These are phyloP conservation scores for Prunus yedoensis DNA, from an alignment of 331 rosid genomes.

Conservation along the genomic window DNA sequence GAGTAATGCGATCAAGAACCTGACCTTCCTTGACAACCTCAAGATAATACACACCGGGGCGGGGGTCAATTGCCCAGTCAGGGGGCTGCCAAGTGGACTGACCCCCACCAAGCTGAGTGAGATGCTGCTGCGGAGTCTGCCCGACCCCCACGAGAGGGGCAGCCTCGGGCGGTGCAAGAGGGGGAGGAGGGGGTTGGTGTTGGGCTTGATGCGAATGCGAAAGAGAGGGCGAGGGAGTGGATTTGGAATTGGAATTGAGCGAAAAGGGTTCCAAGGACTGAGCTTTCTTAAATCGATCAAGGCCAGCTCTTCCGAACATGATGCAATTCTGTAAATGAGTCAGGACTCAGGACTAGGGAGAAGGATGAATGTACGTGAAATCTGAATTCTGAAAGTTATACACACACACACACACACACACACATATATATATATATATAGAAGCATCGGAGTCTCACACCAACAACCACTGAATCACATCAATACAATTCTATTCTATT, in stretches of 20 bases:
- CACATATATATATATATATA: too few relatives aligned
- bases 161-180: slow-evolving; percentile 41
- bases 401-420: too few relatives aligned
- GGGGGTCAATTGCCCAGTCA: slow-evolving; percentile 95
- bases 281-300: slow-evolving; percentile 94
- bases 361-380: neutral
- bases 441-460: too few relatives aligned
- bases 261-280: slow-evolving; percentile 87
- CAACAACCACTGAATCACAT: too few relatives aligned
- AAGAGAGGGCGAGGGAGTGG: slow-evolving; percentile 6
- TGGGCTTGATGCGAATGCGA: slow-evolving; percentile 37
- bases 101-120: slow-evolving; percentile 81
- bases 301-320: slow-evolving; percentile 94
- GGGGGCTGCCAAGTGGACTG: slow-evolving; percentile 94
- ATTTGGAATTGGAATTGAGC: slow-evolving; percentile 40
- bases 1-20: slow-evolving; percentile 67
- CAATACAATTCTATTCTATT: too few relatives aligned
- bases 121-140: slow-evolving; percentile 36
- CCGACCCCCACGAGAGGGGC: slow-evolving; percentile 57
- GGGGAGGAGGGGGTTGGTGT: slow-evolving; percentile 31
- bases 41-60: slow-evolving; percentile 79
- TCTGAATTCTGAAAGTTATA: neutral
- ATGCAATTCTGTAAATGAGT: slow-evolving; percentile 12
- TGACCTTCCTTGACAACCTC: slow-evolving; percentile 90
- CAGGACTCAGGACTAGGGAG: neutral